Base-by-base conservation (phyloP, 1,139 yeast species). In the Hyphopichia khmerensis region DNA sequence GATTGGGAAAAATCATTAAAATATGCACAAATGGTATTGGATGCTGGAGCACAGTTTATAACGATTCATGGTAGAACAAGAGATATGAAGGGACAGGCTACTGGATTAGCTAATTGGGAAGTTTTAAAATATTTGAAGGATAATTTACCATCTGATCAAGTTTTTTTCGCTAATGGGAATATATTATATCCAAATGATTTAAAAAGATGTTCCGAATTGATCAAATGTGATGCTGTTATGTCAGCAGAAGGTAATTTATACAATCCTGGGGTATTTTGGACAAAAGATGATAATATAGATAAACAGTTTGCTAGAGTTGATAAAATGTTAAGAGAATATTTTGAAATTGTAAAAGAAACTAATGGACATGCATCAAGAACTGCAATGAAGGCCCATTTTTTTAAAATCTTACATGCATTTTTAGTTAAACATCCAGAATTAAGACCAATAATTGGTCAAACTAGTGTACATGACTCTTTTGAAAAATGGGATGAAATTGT, bases 31-130 rank as follows among this genome's bases (percentile, higher is more conserved):
- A 84, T 87, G 89, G 91, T 95, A n/a, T 69, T 93, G 29, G 76
- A 76, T 48, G 96, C 99, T 0, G 99, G 99, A 7, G 99, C 99
- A 0, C 97, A 90, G 64, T 88, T 93, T 58, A 69, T 95, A 35
- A 90, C 98, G 1, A 87, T 95, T 5, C 99, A 95, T 62, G 98
- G 98, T 2, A 77, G 99, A 55, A 87, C 98, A 1, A 75, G 99
- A 50, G 99, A 91, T 34, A 95, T 91, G 95, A 93, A 93, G 64
- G 99, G 99, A 4, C 98, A 91, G 61, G 77, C 80, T 46, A 91
- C 99, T 0, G 99, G 99, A 0, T 67, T 95, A 40, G 99, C 99
- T 1, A 91, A 93, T 66, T 93, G 99, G 98, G 76, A 81, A 24
- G 75, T 84, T 26, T 77, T 95, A 48, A 78, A 73, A 51, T 88